Base-by-base conservation (phyloP, 1,284 basidiomycete genomes). In the Pascua sp. region DNA sequence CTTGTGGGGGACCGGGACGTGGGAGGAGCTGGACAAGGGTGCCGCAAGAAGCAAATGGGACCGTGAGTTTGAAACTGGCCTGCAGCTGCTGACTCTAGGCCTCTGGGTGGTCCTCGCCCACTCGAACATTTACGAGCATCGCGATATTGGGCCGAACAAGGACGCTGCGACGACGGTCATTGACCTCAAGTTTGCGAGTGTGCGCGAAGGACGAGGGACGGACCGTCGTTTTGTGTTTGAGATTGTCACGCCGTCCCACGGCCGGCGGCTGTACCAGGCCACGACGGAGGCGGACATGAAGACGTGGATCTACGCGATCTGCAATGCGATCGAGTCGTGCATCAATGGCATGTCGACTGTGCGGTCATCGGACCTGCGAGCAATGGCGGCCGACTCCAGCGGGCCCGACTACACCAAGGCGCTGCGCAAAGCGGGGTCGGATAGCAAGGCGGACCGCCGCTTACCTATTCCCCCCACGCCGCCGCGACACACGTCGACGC, bases 271-370 rank as follows among this genome's bases (percentile, higher is more conserved):
- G 62, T 82, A 80, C 65, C 81, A 82, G 64, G 79, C 81, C 3
- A 74, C 77, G 0, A 78, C 76, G 1, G 77, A 80, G 8, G 59
- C 67, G 0, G 78, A 79, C 48, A 79, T 80, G 73, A 72, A 77
- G 69, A 69, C 77, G 51, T 82, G 81, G 81, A 72, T 81, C 37
- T 73, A 78, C 43, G 78, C 80, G 7, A 81, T 82, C 50, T 73
- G 75, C 43, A 79, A 78, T 52, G 80, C 80, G 24, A 81, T 82
- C 53, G 80, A 82, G 66, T 80, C 79, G 43, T 67, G 80, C 44
- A 71, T 82, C 56, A 81, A 82, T 64, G 81, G 78, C 4, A 79
- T 77, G 0, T 75, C 73, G 2, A 77, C 79, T 0, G 69, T 79
- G n/a, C 71, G 78, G 0, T 70, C 75, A 2, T 72, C 75, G 47